Evolutionary conservation across 352 stramenopile species (phyloP), one percentile per base, ranked within the genome.

Genomic region (Globisporangium acanthophoron): DNA sequence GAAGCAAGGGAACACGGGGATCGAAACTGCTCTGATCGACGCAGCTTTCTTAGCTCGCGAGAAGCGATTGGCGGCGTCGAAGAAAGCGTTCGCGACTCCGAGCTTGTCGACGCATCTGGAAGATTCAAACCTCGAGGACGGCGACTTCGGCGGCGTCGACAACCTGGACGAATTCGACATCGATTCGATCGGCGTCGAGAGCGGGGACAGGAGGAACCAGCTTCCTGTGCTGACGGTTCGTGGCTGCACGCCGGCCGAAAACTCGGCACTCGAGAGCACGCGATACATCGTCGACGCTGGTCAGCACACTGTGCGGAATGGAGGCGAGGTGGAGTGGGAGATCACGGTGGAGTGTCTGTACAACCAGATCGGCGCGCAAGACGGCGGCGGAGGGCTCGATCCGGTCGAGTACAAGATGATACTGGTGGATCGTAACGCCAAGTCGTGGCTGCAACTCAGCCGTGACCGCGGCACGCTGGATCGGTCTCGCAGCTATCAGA

Each of bases 301-400:
- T 0, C 86, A 96, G 47, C 86, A 96, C 59, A 96, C 84, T 3
- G 80, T 96, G 52, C 83, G 86, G 46, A 92, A 91, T 40, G 86
- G 85, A 29, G 84, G 82, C 59, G 85, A 93, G 66, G 78, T 96
- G 20, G 86, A 96, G 58, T 96, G 86, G 86, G 86, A 96, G 50
- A 92, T 96, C 56, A 94, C 86, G 1, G 74, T 96, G 20, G 84
- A 96, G 64, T 86, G 80, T 48, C 58, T 86, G n/a, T 89, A 85
- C 54, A 85, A 65, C 44, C 57, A 71, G 33, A 35, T 59, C 21
- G 66, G 59, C 37, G 59, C 54, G 37, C 56, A 56, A 39, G 71
- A 82, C 15, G 48, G 52, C 45, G 47, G 54, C 43, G 51, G 51
- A n/a, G 55, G 64, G 12, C 63, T 76, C 39, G 79, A 92, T 41